Conservation (phyloP, 2,329 filamentous ascomycete genomes). For the Talaromyces sp. region DNA sequence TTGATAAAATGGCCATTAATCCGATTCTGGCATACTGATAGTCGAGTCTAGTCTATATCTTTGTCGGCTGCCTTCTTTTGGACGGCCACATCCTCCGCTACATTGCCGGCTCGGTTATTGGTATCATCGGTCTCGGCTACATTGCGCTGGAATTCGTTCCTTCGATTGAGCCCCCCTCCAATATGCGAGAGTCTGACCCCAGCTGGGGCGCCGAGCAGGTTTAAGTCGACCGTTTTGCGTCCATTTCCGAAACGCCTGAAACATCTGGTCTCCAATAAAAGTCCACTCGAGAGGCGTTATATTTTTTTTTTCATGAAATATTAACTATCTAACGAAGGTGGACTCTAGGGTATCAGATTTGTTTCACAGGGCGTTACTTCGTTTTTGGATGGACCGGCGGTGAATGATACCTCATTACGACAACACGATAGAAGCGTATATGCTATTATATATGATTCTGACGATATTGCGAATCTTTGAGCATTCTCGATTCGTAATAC, state of each 20-base stretch:
- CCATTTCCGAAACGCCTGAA: not conserved
- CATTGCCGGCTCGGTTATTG: slow-evolving; percentile 74
- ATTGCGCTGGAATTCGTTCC: slow-evolving; percentile 70
- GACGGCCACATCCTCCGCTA: slow-evolving; percentile 62
- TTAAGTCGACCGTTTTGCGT: slow-evolving; percentile 34
- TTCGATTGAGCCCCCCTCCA: slow-evolving; percentile 72
- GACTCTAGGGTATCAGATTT: not conserved
- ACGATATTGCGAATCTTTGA: not conserved
- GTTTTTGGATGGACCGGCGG: not conserved
- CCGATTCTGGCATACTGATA: slow-evolving; percentile 4
- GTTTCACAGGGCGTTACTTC: not conserved
- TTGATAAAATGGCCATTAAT: not conserved
- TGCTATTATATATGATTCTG: not conserved
- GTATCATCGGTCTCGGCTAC: slow-evolving; percentile 74
- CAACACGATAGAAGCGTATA: not conserved
- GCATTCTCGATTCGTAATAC: not conserved
- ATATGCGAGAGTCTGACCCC: slow-evolving; percentile 73
- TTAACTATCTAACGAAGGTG: not conserved
- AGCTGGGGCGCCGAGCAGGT: slow-evolving; percentile 76
- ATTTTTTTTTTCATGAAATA: not conserved
- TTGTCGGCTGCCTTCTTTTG: slow-evolving; percentile 82
- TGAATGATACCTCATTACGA: not conserved
- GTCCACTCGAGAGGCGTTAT: too few species aligned
- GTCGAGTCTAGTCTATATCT: slow-evolving; percentile 74
- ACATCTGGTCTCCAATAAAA: not conserved